Conservation (phyloP, 768 basidiomycete species). For the Asterophora parasitica region DNA sequence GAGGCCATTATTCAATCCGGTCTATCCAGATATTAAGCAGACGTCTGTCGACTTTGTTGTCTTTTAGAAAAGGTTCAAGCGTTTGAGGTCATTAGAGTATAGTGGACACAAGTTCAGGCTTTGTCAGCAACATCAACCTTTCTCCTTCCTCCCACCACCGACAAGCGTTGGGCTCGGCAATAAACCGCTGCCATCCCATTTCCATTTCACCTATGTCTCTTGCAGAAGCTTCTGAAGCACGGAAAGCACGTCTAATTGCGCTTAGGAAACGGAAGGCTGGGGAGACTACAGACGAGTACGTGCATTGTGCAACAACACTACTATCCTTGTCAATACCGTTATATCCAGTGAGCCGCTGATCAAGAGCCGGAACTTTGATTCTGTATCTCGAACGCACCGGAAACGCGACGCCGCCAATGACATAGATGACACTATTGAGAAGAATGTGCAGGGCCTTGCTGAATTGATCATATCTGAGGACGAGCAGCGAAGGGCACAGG, state of each 20-base stretch:
- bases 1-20: constrained; percentile 17
- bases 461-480: constrained; percentile 85
- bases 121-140: constrained; percentile 10
- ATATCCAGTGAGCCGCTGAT: constrained; percentile 44
- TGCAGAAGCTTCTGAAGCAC: constrained; percentile 71
- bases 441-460: constrained; percentile 76
- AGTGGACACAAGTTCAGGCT: constrained; percentile 2
- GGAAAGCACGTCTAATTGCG: constrained; percentile 77
- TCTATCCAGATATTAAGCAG: neutral
- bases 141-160: neutral
- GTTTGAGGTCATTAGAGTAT: neutral
- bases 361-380: constrained; percentile 84
- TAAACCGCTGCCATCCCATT: neutral
- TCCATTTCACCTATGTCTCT: constrained; percentile 41
- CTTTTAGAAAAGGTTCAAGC: neutral
- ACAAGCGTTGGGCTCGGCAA: too few species aligned
- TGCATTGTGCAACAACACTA: constrained; percentile 2
- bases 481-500: constrained; percentile 77
- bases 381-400: constrained; percentile 72
- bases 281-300: constrained; percentile 38
- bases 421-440: constrained; percentile 84
- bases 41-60: neutral
- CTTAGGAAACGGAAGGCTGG: constrained; percentile 71
- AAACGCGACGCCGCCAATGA: constrained; percentile 56
- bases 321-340: neutral